Base-by-base conservation (phyloP, 805 yeast species). In the Candida insectalens region DNA sequence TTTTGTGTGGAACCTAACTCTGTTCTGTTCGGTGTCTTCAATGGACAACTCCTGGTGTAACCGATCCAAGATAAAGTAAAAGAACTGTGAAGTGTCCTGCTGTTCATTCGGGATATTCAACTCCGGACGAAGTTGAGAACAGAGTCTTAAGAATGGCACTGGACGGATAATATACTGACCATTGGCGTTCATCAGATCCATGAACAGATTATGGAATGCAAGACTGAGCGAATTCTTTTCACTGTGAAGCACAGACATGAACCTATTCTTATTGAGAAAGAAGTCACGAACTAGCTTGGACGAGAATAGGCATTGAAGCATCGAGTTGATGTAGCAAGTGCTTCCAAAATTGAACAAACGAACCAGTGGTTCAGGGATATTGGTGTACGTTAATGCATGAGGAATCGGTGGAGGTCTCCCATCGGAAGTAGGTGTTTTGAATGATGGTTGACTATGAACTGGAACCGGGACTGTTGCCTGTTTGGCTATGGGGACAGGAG, bases 21-120 rank as follows among this genome's bases (percentile, higher is more conserved):
- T 43, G 28, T 46, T 46, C 14, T 33, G 36, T 1, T 47, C 45
- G 6, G 47, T 45, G 20, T 49, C 53, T 10, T 44, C 44, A 10
- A 44, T 37, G 26, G 46, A 48, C 35, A 81, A 51, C 46, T 83
- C 94, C 32, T 75, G 76, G 50, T 83, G 89, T 9, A 83, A 51
- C 40, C 74, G 65, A 47, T 78, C 88, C 41, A 82, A 56, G 8
- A 81, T 42, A 39, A 81, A 72, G 50, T 80, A 63, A 29, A 83
- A 54, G 46, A 80, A 80, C 45, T 83, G 92, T 35, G 82, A 85
- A 2, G 88, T 77, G 51, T 83, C 94, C 48, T 83, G 92, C 46
- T 83, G 94, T 45, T 79, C 84, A 43, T 67, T 55, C 0, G 89
- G 89, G 9, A 82, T 78, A 41, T 63, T 60, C 35, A 80, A 65